Evolutionary conservation across 2,329 filamentous ascomycete species (phyloP).

Genomic region (Zymoseptoria crescenta): DNA sequence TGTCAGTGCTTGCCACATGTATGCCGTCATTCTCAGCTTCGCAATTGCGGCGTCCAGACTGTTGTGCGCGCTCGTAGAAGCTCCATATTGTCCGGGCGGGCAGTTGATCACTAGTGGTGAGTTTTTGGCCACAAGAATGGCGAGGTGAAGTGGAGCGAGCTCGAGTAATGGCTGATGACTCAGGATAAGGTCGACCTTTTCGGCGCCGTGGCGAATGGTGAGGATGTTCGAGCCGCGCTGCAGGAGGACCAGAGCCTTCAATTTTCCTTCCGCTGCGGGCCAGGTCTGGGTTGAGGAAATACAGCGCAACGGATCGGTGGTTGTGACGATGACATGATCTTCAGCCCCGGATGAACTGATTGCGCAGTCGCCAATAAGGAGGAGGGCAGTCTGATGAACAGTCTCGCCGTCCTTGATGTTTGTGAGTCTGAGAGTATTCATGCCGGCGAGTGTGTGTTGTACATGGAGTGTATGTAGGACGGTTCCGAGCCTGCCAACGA

Average conservation of each 20-base stretch:
- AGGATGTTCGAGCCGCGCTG: conserved; percentile 21
- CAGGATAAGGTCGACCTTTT: conserved; percentile 13
- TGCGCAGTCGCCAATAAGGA: conserved; percentile 24
- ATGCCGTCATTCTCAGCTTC: conserved; percentile 30
- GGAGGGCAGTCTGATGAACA: conserved; percentile 26
- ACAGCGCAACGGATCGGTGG: conserved; percentile 18
- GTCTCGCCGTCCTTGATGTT: conserved; percentile 26
- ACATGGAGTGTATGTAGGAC: neutral
- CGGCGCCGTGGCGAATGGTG: conserved; percentile 13
- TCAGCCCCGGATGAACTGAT: conserved; percentile 13
- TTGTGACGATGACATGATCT: conserved; percentile 19
- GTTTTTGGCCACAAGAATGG: conserved; percentile 29
- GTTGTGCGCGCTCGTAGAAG: conserved; percentile 22
- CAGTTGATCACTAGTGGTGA: conserved; percentile 28
- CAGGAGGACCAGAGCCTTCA: conserved; percentile 29
- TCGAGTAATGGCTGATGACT: conserved; percentile 28
- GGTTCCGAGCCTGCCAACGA: neutral
- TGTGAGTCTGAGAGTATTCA: conserved; percentile 1
- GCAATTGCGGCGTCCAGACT: conserved; percentile 26
- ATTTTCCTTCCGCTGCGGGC: conserved; percentile 26
- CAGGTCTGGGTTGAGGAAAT: conserved; percentile 25
- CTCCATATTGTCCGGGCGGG: conserved; percentile 23
- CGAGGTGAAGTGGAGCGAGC: conserved; percentile 27
- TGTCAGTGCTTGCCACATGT: conserved; percentile 32
- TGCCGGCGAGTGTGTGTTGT: neutral